Base-by-base conservation (phyloP, 2,329 filamentous ascomycete genomes). In the Arthrobotrys musiformis region DNA sequence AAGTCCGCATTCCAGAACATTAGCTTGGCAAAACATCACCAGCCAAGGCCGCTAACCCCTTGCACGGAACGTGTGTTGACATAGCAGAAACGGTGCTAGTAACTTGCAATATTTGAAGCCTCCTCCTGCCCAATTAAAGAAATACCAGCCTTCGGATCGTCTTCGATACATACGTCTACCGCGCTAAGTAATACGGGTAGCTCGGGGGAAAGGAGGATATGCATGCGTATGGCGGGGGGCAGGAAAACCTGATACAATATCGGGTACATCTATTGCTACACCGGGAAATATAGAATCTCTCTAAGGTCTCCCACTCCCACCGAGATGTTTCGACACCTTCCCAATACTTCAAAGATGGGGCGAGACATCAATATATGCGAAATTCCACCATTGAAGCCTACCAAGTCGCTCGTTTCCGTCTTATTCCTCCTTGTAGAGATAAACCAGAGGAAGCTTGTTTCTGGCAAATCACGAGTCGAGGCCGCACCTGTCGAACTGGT, bases 401-500 rank as follows among this genome's bases (percentile, higher is more conserved):
- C 37, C 42, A 24, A 42, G 17, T 44, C 42, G 26, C 44, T 68
- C 62, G 62, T 33, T 46, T n/a, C 70, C 33, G 8, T 19, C 17
- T 44, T 42, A 46, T 56, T 54, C 22, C 40, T 50, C 54, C 33
- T 11, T 58, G 54, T 15, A 13, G 52, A 54, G 70, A 56, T 70
- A 67, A 56, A 22, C 60, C 50, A 13, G 24, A 70, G 50, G 58
- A 66, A 46, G 42, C 35, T 56, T 62, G 42, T 56, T 67, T 17
- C n/a, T 50, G 48, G 66, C 37, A 64, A 64, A 76, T 76, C 72
- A 76, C 64, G 58, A 52, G 50, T 64, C 30, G 33, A 2, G n/a
- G 56, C 26, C n/a, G 40, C 73, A 77, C 73, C 73, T 77, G 73
- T 77, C 73, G 73, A 70, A 70, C 73, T 67, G n/a, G 73, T 70